Percentiles rank a stretch among this genome's conserved stretches.
phyloP scores from a whole-genome alignment of 2,329 filamentous ascomycete genomes.

The Tricladium varicosporioides region DNA sequence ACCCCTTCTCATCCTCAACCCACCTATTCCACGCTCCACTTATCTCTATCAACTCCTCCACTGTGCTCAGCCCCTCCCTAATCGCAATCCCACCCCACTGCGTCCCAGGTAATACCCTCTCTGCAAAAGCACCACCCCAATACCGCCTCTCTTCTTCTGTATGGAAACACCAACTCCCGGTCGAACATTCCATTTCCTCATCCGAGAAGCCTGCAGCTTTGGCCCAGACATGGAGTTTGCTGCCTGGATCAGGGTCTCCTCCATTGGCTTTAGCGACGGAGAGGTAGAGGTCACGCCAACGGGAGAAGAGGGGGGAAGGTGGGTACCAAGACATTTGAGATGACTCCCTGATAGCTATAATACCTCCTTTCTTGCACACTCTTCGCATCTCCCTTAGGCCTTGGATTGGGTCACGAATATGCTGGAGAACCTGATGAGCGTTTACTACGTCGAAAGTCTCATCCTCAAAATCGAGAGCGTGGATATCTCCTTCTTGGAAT shows the following conservation, averaged over 20 bases:
- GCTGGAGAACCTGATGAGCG: conserved; percentile 55
- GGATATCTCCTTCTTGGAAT: conserved; percentile 22
- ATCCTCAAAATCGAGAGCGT: conserved; percentile 39
- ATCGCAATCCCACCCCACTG: conserved; percentile 31
- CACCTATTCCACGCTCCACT: conserved; percentile 35
- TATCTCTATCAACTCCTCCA: conserved; percentile 33
- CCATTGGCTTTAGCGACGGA: background rate
- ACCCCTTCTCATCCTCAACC: conserved; percentile 34
- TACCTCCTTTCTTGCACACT: conserved; percentile 49
- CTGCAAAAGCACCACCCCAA: conserved; percentile 24
- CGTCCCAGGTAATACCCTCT: conserved; percentile 19
- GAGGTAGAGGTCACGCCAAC: background rate
- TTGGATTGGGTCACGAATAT: conserved; percentile 48
- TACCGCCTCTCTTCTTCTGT: conserved; percentile 8
- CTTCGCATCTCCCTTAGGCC: conserved; percentile 52
- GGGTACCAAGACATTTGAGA: conserved; percentile 10
- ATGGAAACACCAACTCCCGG: background rate
- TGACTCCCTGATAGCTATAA: conserved; percentile 47
- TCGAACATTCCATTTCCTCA: background rate
- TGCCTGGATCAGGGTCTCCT: conserved; percentile 8
- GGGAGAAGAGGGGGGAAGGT: background rate
- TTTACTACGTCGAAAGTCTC: conserved; percentile 56
- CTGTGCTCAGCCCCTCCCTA: conserved; percentile 2
- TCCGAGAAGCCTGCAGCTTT: conserved; percentile 9
- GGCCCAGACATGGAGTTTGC: conserved; percentile 9